Percentiles rank a stretch among this genome's conserved stretches.
Conservation (phyloP, 371 early-diverging fungal species). For the Sporodiniella umbellata region DNA sequence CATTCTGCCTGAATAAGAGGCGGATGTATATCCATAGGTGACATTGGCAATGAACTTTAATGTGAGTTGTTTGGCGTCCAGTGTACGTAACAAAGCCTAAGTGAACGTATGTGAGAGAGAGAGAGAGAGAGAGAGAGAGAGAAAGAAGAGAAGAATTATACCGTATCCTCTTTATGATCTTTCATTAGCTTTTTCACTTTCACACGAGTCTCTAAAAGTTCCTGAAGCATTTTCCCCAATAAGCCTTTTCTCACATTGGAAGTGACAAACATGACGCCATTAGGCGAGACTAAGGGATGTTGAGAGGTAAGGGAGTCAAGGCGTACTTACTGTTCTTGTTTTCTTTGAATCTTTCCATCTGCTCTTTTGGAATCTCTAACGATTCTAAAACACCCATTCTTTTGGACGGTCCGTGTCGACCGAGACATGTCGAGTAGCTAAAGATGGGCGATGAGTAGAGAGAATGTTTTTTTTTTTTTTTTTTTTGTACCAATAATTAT, state of each 20-base stretch:
- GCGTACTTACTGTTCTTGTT: too few relatives aligned
- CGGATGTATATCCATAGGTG: constrained; percentile 88
- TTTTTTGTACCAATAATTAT: constrained; percentile 76
- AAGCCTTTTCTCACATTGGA: constrained; percentile 69
- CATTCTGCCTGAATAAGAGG: constrained; percentile 87
- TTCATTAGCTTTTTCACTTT: constrained; percentile 89
- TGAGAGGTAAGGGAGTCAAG: too few relatives aligned
- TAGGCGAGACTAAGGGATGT: constrained; percentile 84
- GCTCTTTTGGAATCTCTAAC: constrained; percentile 37
- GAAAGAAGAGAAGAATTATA: constrained; percentile 14
- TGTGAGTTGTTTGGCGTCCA: constrained; percentile 81
- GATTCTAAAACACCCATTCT: constrained; percentile 39
- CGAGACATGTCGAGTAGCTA: constrained; percentile 83
- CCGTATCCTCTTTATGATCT: constrained; percentile 59
- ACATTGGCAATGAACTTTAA: constrained; percentile 91
- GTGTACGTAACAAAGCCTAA: constrained; percentile 38
- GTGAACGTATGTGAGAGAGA: too few relatives aligned
- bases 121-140: too few relatives aligned
- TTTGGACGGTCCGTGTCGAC: constrained; percentile 49
- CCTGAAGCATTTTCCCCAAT: constrained; percentile 78
- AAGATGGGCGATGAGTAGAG: neutral
- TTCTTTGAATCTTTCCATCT: too few relatives aligned
- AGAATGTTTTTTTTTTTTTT: neutral
- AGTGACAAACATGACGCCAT: constrained; percentile 82
- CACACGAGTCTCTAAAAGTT: constrained; percentile 82